phyloP scores from a whole-genome alignment of 306 rosid species.

The Medicago arabica region DNA sequence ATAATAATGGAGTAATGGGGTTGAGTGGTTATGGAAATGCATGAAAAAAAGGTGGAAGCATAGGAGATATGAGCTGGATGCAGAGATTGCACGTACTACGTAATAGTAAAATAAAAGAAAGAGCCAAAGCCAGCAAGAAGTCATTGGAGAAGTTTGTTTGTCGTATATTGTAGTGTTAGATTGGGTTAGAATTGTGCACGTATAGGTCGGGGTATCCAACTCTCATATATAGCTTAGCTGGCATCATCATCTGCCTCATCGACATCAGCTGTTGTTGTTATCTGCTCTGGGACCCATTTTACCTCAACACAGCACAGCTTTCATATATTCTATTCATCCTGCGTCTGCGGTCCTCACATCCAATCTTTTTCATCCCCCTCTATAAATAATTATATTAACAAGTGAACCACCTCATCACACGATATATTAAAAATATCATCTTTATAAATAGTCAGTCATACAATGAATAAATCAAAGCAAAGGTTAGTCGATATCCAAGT shows the following conservation, averaged over 20 bases:
- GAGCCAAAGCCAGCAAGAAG: conserved; percentile 7
- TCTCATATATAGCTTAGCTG: not conserved
- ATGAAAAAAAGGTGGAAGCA: not conserved
- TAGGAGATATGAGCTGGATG: not conserved
- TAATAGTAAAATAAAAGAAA: not conserved
- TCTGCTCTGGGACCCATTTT: not conserved
- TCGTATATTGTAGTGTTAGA: not conserved
- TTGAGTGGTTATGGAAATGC: not conserved
- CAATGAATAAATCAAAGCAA: too few relatives aligned
- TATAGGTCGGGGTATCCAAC: conserved; percentile 9
- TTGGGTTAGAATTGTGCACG: not conserved
- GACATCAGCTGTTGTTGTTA: not conserved
- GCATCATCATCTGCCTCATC: not conserved
- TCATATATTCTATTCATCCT: not conserved
- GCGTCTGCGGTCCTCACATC: not conserved
- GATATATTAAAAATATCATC: too few relatives aligned
- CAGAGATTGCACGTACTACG: not conserved
- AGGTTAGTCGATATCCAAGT: too few relatives aligned
- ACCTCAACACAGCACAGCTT: not conserved
- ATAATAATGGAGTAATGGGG: too few relatives aligned
- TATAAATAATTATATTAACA: too few relatives aligned
- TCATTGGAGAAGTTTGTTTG: not conserved
- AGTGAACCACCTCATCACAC: too few relatives aligned
- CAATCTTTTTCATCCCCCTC: not conserved
- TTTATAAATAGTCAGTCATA: too few relatives aligned